phyloP scores from a whole-genome alignment of 2,329 filamentous ascomycete species.

The Aspergillus oerlinghausenensis region DNA sequence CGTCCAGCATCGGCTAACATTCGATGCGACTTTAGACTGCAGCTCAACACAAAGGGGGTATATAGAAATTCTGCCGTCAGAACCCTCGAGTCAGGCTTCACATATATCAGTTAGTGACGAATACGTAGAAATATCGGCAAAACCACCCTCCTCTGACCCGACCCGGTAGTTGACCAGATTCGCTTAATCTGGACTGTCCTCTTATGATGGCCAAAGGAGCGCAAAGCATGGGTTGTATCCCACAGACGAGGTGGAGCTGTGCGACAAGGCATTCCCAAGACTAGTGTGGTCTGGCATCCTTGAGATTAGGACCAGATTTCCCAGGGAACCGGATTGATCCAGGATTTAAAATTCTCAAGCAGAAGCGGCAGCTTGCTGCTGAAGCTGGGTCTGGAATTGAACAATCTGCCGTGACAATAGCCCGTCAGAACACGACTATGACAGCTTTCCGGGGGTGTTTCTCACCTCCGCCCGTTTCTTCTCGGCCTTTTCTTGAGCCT shows the following conservation, averaged over 20 bases:
- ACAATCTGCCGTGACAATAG: conserved; percentile 26
- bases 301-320: neutral
- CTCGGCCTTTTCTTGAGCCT: conserved; percentile 61
- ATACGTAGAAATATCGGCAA: neutral
- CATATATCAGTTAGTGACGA: neutral
- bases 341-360: conserved; percentile 17
- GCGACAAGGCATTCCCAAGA: neutral
- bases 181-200: neutral
- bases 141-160: neutral
- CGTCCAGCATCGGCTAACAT: neutral
- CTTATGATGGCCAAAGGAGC: neutral
- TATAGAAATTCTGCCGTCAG: neutral
- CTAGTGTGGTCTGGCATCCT: neutral
- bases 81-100: neutral
- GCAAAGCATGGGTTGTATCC: neutral
- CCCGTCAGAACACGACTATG: conserved; percentile 13
- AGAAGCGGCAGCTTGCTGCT: conserved; percentile 32
- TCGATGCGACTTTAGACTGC: neutral
- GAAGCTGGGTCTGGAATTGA: conserved; percentile 35
- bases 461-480: conserved; percentile 61
- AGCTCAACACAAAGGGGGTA: neutral
- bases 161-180: neutral
- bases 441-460: neutral
- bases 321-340: neutral
- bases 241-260: neutral